These are phyloP conservation scores for Auxenochlorella pyrenoidosa DNA, from an alignment of 139 green algal species.

Conservation along the genomic window DNA sequence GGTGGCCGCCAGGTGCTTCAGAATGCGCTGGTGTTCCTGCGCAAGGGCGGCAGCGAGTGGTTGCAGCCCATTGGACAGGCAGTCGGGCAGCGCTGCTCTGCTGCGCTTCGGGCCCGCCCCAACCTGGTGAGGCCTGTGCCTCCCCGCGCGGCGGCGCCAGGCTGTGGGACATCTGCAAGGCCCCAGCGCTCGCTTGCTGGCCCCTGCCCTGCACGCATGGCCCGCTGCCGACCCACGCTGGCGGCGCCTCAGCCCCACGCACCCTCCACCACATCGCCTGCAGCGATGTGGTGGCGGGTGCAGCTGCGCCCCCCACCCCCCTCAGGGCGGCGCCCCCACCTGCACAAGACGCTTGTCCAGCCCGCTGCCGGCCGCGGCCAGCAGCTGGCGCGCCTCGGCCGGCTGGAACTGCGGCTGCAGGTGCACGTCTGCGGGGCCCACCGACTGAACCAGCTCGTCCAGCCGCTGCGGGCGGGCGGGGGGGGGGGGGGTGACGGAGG, in stretches of 20 bases:
- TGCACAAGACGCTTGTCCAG: constrained; percentile 51
- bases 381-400: constrained; percentile 38
- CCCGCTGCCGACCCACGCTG: too few species aligned
- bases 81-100: background rate
- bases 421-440: constrained; percentile 46
- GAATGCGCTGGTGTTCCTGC: constrained; percentile 37
- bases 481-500: background rate
- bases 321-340: background rate
- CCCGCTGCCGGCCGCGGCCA: constrained; percentile 26
- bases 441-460: constrained; percentile 10
- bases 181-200: too few species aligned
- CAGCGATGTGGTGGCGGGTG: too few species aligned
- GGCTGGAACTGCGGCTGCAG: constrained; percentile 54
- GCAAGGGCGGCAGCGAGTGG: background rate
- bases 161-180: too few species aligned
- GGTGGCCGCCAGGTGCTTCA: constrained; percentile 57
- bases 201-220: too few species aligned
- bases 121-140: too few species aligned
- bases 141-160: too few species aligned
- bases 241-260: too few species aligned
- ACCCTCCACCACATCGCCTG: too few species aligned
- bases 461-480: constrained; percentile 21
- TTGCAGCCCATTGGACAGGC: too few species aligned
- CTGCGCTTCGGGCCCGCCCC: too few species aligned
- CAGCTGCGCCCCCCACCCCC: background rate